Percentiles rank a stretch among this genome's conserved stretches.
phyloP scores from a whole-genome alignment of 768 basidiomycete genomes.

The Jaapia argillacea region DNA sequence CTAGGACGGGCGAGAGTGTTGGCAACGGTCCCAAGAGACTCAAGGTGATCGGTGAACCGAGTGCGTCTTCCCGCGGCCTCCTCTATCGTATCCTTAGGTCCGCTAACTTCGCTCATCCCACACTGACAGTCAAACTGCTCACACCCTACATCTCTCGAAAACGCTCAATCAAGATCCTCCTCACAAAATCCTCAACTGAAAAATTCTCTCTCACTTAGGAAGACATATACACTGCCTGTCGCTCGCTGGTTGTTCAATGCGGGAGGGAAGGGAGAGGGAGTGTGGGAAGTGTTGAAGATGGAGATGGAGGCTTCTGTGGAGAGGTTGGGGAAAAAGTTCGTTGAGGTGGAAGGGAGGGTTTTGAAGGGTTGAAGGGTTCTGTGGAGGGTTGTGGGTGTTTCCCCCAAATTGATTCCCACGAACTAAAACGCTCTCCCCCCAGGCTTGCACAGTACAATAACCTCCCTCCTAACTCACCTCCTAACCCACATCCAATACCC shows the following conservation, averaged over 20 bases:
- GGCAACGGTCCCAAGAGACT: constrained; percentile 20
- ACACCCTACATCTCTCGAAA: constrained; percentile 17
- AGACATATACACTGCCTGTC: constrained; percentile 46
- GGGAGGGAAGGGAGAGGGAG: constrained; percentile 40
- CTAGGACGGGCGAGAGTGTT: constrained; percentile 16
- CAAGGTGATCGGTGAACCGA: constrained; percentile 29
- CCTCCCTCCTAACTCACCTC: too few species aligned
- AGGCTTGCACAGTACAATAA: too few species aligned
- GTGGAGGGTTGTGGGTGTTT: constrained; percentile 51
- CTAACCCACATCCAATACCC: too few species aligned
- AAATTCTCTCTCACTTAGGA: constrained; percentile 42
- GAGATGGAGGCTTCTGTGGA: constrained; percentile 50
- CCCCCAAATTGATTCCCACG: too few species aligned
- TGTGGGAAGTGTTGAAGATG: constrained; percentile 48
- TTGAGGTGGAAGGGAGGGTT: constrained; percentile 16
- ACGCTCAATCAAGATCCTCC: constrained; percentile 25
- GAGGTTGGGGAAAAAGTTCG: constrained; percentile 29
- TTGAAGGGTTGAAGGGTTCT: constrained; percentile 51
- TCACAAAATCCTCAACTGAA: constrained; percentile 21
- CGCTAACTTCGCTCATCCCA: neutral
- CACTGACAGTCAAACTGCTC: constrained; percentile 8
- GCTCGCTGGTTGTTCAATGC: constrained; percentile 41
- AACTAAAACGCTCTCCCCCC: too few species aligned
- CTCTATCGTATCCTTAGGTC: neutral
- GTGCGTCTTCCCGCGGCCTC: neutral